These are phyloP conservation scores for Melastoma candidum DNA, from an alignment of 441 rosid genomes.

Conservation along the genomic window DNA sequence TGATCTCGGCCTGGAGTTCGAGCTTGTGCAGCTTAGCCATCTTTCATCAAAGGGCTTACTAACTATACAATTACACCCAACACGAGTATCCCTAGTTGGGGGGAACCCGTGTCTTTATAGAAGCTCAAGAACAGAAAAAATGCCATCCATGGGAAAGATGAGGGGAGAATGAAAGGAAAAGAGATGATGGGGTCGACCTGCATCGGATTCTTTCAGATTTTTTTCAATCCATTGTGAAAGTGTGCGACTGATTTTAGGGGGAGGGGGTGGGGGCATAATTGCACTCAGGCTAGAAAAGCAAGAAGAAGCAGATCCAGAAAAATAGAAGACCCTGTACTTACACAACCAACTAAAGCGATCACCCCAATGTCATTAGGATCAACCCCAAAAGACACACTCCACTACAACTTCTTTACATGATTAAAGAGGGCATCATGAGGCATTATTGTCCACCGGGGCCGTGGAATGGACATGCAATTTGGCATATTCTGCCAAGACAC, in stretches of 20 bases:
- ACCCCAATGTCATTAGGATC: too few species aligned
- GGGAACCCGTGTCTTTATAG: neutral
- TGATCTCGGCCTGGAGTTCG: constrained; percentile 7
- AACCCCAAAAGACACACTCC: too few species aligned
- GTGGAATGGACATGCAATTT: too few species aligned
- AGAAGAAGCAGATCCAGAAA: neutral
- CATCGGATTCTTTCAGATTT: constrained; percentile 5
- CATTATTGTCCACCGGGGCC: too few species aligned
- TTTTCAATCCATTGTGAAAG: neutral
- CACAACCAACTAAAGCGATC: too few species aligned
- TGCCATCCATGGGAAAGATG: neutral
- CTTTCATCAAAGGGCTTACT: neutral
- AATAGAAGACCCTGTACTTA: too few species aligned
- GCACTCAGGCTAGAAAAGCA: neutral
- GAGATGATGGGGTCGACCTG: constrained; percentile 1
- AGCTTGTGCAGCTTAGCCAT: constrained; percentile 12
- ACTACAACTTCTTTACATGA: too few species aligned
- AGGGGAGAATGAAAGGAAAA: neutral
- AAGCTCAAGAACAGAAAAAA: neutral
- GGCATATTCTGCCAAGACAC: too few species aligned
- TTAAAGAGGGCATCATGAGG: too few species aligned
- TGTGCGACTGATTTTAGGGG: constrained; percentile 1
- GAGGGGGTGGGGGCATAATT: neutral
- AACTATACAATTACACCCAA: neutral
- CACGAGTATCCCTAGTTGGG: neutral